A percentile compares a stretch with the other conserved stretches of the same genome.
phyloP scores from a whole-genome alignment of 2,329 filamentous ascomycete species.

The Trichoderma afroharzianum region DNA sequence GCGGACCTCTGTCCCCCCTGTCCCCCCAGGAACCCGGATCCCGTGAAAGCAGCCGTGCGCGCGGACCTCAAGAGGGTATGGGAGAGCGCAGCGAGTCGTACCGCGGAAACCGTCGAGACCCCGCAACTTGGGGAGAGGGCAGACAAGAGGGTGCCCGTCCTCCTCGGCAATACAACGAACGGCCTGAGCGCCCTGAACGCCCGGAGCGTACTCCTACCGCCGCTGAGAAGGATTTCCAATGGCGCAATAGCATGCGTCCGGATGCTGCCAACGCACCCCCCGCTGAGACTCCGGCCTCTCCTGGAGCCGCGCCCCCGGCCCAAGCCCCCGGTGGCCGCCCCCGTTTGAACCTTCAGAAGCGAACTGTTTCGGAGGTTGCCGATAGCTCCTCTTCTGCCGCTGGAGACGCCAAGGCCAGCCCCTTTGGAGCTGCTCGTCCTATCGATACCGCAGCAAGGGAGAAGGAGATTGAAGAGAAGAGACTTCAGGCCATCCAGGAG shows the following conservation, averaged over 20 bases:
- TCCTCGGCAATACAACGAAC: slow-evolving; percentile 67
- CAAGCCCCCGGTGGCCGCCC: slow-evolving; percentile 62
- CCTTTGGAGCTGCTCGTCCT: slow-evolving; percentile 88
- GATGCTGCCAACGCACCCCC: slow-evolving; percentile 63
- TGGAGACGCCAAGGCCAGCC: slow-evolving; percentile 76
- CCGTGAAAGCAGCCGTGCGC: slow-evolving; percentile 53
- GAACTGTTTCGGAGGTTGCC: slow-evolving; percentile 75
- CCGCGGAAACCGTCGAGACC: slow-evolving; percentile 61
- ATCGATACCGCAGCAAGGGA: slow-evolving; percentile 91
- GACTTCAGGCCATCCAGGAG: slow-evolving; percentile 66
- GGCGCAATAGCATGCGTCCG: slow-evolving; percentile 89
- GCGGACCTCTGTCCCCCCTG: slow-evolving; percentile 78
- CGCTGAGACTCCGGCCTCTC: slow-evolving; percentile 67
- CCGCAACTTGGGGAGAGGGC: slow-evolving; percentile 74
- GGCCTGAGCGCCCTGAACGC: slow-evolving; percentile 59
- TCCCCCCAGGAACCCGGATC: slow-evolving; percentile 51
- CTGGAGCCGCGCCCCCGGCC: slow-evolving; percentile 54
- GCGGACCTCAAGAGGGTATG: slow-evolving; percentile 48
- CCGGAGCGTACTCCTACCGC: slow-evolving; percentile 71
- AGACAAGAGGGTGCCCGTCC: slow-evolving; percentile 74
- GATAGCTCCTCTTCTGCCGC: slow-evolving; percentile 49
- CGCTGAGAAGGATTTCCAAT: slow-evolving; percentile 88
- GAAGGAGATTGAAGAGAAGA: slow-evolving; percentile 86
- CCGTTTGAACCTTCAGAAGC: slow-evolving; percentile 82
- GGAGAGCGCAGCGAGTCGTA: slow-evolving; percentile 56